Percentiles rank a stretch among this genome's conserved stretches.
Conservation (phyloP, 345 rosid genomes). For the Trapa bicornis region DNA sequence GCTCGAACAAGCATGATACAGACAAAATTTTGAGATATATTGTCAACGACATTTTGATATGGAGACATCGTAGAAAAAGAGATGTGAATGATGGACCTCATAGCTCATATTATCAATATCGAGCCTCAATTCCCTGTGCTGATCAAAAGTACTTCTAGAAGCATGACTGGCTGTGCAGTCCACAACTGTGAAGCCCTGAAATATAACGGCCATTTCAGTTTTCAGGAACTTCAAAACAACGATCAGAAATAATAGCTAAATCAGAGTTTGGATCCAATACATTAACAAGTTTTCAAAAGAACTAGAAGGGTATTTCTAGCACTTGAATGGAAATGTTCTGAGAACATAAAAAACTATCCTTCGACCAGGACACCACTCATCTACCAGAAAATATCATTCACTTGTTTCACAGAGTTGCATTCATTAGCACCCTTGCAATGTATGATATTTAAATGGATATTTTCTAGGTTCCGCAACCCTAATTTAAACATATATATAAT, state of each 20-base stretch:
- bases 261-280: not conserved
- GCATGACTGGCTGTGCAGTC: conserved; percentile 41
- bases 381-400: not conserved
- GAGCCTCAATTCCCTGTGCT: conserved; percentile 77
- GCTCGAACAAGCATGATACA: conserved; percentile 9
- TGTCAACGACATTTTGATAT: not conserved
- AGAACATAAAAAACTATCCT: not conserved
- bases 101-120: conserved; percentile 78
- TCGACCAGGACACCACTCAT: not conserved
- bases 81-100: conserved; percentile 35
- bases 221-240: not conserved
- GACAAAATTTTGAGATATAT: not conserved
- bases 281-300: not conserved
- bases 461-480: not conserved
- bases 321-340: not conserved
- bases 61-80: not conserved
- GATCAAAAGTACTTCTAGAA: conserved; percentile 48
- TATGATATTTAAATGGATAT: not conserved
- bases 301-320: not conserved
- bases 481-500: not conserved
- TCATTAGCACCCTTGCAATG: not conserved
- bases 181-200: conserved; percentile 45
- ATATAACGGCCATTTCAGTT: not conserved
- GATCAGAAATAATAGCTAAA: not conserved
- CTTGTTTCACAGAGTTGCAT: not conserved